A percentile compares a stretch with the other conserved stretches of the same genome.
phyloP scores from a whole-genome alignment of 116 monocot genomes.

The Thalassia testudinum region DNA sequence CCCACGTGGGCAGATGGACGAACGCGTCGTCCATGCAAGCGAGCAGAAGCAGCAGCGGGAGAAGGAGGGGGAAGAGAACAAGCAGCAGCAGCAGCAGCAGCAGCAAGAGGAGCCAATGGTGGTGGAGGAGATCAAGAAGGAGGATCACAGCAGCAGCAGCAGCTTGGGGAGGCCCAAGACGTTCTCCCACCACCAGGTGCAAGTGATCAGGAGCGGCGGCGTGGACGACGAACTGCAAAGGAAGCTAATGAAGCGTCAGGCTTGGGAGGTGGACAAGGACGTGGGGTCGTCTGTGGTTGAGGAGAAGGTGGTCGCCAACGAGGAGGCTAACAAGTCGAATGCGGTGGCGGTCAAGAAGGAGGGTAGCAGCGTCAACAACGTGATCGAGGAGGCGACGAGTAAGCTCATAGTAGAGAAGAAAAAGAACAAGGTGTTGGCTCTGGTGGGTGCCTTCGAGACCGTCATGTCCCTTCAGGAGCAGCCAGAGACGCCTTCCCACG shows the following conservation, averaged over 20 bases:
- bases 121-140: background rate
- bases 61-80: background rate
- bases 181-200: no score
- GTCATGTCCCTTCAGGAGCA: slow-evolving; percentile 17
- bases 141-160: background rate
- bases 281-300: background rate
- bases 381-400: slow-evolving; percentile 81
- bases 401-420: slow-evolving; percentile 57
- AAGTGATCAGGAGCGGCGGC: no score
- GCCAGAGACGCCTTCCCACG: background rate
- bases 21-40: background rate
- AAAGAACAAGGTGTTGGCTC: slow-evolving; percentile 76
- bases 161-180: no score
- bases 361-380: slow-evolving; percentile 21
- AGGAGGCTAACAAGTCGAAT: background rate
- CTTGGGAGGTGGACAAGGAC: background rate
- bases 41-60: background rate
- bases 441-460: slow-evolving; percentile 55
- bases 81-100: background rate
- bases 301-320: background rate
- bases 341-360: background rate
- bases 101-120: background rate
- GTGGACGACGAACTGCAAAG: background rate
- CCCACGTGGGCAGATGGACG: background rate
- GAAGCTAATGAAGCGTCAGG: background rate